phyloP scores from a whole-genome alignment of 2,329 filamentous ascomycete genomes.

The Alternaria incomplexa region DNA sequence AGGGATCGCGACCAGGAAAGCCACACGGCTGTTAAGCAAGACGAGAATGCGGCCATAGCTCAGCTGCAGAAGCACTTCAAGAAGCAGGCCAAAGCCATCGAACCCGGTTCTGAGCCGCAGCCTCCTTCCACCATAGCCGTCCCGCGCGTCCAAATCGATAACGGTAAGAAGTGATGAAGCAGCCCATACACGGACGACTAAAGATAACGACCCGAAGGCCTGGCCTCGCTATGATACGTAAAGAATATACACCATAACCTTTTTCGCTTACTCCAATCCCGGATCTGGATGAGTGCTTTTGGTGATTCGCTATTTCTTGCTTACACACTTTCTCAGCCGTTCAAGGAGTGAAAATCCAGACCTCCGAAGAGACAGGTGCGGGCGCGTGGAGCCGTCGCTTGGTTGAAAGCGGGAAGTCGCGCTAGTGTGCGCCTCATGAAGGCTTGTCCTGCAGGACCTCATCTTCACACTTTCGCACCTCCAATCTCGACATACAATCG shows the following conservation, averaged over 20 bases:
- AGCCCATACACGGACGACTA: neutral
- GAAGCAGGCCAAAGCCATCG: neutral
- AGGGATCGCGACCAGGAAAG: neutral
- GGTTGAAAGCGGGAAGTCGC: neutral
- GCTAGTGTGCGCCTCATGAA: neutral
- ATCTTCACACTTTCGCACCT: neutral
- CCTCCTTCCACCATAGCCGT: neutral
- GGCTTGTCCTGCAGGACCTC: neutral
- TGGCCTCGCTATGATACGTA: neutral
- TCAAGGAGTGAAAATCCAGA: neutral
- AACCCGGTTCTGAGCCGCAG: neutral
- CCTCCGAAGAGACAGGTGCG: neutral
- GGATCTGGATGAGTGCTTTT: neutral
- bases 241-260: neutral
- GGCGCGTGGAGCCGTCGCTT: neutral
- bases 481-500: neutral
- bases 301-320: neutral
- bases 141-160: neutral
- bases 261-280: neutral
- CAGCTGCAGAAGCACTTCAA: neutral
- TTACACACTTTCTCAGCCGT: neutral
- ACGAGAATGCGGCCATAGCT: neutral
- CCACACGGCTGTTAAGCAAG: neutral
- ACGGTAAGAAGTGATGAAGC: neutral
- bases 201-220: neutral